Conservation (phyloP, 495 filamentous ascomycete species). For the Podospora tetraspora region DNA sequence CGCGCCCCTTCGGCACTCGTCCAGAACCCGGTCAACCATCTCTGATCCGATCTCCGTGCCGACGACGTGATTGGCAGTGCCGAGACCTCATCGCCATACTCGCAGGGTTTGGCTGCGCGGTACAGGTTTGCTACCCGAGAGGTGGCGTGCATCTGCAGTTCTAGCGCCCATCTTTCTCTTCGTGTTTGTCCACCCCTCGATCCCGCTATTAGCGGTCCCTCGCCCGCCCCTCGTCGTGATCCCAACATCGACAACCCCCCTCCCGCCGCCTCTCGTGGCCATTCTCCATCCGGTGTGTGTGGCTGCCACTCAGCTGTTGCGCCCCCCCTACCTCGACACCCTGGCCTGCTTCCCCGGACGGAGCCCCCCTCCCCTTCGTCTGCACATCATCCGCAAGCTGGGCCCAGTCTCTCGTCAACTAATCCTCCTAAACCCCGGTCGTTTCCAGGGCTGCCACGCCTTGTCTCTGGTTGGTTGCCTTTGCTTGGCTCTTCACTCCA, state of each 20-base stretch:
- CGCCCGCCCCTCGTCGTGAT: conserved; percentile 6
- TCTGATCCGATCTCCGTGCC: not conserved
- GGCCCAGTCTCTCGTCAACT: not conserved
- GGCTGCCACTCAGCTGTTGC: conserved; percentile 26
- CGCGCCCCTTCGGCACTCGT: not conserved
- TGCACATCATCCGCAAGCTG: conserved; percentile 5
- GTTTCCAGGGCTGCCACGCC: not conserved
- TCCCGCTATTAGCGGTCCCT: conserved; percentile 1
- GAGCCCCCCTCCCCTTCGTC: conserved; percentile 5
- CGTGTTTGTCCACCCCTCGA: conserved; percentile 13
- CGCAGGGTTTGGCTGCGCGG: not conserved
- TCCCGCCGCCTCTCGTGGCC: conserved; percentile 3
- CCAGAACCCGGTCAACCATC: not conserved
- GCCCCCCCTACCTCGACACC: conserved; percentile 4
- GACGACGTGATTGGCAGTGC: not conserved
- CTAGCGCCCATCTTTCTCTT: conserved; percentile 8
- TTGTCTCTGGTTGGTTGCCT: conserved; percentile 4
- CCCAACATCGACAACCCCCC: conserved; percentile 1
- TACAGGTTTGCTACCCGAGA: conserved; percentile 16
- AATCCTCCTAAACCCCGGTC: not conserved
- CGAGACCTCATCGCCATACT: not conserved
- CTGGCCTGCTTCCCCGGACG: conserved; percentile 18
- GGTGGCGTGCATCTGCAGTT: conserved; percentile 20
- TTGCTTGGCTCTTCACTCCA: not conserved
- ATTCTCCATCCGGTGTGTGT: conserved; percentile 9